Conservation (phyloP, 2,329 filamentous ascomycete genomes). For the Neurospora sp. region DNA sequence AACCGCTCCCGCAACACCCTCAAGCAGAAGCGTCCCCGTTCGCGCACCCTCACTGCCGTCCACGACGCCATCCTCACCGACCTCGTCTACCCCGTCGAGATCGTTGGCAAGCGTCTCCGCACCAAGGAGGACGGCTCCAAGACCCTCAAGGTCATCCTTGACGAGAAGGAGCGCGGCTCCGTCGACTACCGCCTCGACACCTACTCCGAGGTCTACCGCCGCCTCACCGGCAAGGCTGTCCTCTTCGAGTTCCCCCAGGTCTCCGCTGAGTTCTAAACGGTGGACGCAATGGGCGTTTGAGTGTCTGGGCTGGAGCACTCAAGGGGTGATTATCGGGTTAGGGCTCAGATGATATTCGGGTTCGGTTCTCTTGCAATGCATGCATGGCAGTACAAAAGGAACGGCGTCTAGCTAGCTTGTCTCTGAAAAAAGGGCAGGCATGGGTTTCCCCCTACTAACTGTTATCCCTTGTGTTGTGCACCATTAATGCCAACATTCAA, state of each 20-base stretch:
- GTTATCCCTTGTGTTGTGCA: neutral
- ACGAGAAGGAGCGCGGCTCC: conserved; percentile 99
- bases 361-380: conserved; percentile 19
- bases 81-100: conserved; percentile 99
- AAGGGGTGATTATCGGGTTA: conserved; percentile 12
- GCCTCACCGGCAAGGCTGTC: conserved; percentile 91
- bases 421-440: neutral
- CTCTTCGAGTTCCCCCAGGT: conserved; percentile 97
- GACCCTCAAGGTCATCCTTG: conserved; percentile 96
- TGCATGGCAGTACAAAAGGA: conserved; percentile 19
- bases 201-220: conserved; percentile 99
- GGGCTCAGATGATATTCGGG: conserved; percentile 17
- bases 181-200: conserved; percentile 99
- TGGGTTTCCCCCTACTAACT: neutral
- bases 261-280: conserved; percentile 65
- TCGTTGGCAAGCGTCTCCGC: conserved; percentile 96
- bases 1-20: conserved; percentile 91
- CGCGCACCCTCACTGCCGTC: conserved; percentile 94
- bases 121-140: conserved; percentile 99
- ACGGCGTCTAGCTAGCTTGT: conserved; percentile 25
- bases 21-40: conserved; percentile 98
- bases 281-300: conserved; percentile 9
- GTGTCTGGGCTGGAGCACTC: conserved; percentile 13
- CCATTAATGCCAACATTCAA: neutral
- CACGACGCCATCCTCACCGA: conserved; percentile 97